Conservation (phyloP, 805 yeast genomes). For the Yamadazyma takamatsuzukensis region DNA sequence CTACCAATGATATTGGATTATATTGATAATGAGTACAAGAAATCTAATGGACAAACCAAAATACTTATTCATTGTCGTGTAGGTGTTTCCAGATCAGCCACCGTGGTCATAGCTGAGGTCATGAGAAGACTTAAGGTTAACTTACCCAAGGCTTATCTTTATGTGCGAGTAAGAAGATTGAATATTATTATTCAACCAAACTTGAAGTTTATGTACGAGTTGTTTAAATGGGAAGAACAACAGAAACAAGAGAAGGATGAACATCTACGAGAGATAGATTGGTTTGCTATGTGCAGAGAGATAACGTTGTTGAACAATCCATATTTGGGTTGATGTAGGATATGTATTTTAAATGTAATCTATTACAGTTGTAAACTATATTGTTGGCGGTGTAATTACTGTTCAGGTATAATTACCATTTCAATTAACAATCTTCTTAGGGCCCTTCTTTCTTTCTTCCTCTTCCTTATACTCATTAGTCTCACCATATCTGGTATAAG, state of each 20-base stretch:
- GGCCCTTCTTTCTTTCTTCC: too few relatives aligned
- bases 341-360: too few relatives aligned
- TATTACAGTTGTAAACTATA: too few relatives aligned
- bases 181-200: constrained; percentile 95
- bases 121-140: constrained; percentile 71
- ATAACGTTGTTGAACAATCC: constrained; percentile 73
- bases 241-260: constrained; percentile 7
- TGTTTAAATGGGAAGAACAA: constrained; percentile 51
- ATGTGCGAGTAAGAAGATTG: constrained; percentile 83
- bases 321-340: constrained; percentile 37
- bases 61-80: constrained; percentile 87
- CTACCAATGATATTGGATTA: constrained; percentile 63
- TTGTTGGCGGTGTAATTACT: too few relatives aligned
- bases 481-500: constrained; percentile 10
- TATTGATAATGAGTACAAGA: constrained; percentile 42
- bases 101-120: constrained; percentile 93
- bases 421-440: too few relatives aligned
- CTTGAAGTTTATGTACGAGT: constrained; percentile 84
- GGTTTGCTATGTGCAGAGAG: constrained; percentile 85
- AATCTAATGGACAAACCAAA: constrained; percentile 22
- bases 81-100: constrained; percentile 93
- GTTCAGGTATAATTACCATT: too few relatives aligned
- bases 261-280: constrained; percentile 65
- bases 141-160: constrained; percentile 76
- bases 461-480: too few relatives aligned